Percentiles rank a stretch among this genome's conserved stretches.
Evolutionary conservation across 1,139 yeast genomes (phyloP).

Genomic region (Suzukiozyma palmioleophila): DNA sequence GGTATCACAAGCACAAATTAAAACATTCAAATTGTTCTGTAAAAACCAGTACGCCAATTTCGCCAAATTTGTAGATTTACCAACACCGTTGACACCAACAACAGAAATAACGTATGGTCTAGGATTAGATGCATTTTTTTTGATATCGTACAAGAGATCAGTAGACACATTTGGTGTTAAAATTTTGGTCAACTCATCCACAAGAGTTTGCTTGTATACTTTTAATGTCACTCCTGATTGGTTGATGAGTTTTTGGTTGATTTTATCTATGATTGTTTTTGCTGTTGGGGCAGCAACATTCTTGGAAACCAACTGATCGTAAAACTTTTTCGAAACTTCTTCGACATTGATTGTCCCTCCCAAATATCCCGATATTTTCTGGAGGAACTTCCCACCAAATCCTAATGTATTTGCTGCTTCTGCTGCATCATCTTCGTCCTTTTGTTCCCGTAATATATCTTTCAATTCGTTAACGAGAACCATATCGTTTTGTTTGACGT

Average conservation of each 20-base stretch:
- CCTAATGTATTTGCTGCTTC: conserved; percentile 5
- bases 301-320: conserved; percentile 40
- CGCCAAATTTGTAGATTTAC: conserved; percentile 92
- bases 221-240: conserved; percentile 28
- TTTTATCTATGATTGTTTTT: conserved; percentile 31
- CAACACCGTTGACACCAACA: conserved; percentile 98
- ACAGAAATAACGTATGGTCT: conserved; percentile 91
- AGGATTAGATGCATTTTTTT: conserved; percentile 33
- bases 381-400: conserved; percentile 18
- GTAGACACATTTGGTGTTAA: conserved; percentile 91
- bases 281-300: conserved; percentile 44
- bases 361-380: conserved; percentile 35
- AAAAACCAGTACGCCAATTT: conserved; percentile 93
- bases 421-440: conserved; percentile 19
- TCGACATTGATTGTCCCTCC: conserved; percentile 35
- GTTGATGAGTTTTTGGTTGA: conserved; percentile 26
- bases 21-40: conserved; percentile 80
- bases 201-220: conserved; percentile 53
- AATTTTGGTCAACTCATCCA: conserved; percentile 73
- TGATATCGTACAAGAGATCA: conserved; percentile 80
- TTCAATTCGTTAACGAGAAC: conserved; percentile 42
- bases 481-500: conserved; percentile 35
- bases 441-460: conserved; percentile 35
- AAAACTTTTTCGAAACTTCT: conserved; percentile 39
- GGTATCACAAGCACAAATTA: conserved; percentile 96